Evolutionary conservation across 768 basidiomycete genomes (phyloP).

Genomic region (Strobilomyces dryophilus): DNA sequence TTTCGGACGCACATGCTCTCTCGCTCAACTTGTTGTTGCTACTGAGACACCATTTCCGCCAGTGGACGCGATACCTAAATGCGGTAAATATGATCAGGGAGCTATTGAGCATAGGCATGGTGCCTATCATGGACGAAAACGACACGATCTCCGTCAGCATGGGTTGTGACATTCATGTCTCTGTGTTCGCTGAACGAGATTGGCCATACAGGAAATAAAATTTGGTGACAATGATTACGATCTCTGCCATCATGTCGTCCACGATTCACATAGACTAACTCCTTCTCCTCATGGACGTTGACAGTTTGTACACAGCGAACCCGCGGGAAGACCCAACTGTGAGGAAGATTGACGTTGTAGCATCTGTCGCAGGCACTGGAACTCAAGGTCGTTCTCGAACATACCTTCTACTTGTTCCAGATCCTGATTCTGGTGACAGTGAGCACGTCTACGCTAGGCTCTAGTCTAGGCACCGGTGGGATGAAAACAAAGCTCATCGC

Average conservation of each 20-base stretch:
- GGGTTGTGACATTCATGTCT: slow-evolving; percentile 30
- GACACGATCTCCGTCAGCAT: slow-evolving; percentile 98
- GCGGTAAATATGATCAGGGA: slow-evolving; percentile 95
- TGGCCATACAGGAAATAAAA: slow-evolving; percentile 82
- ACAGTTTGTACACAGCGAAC: slow-evolving; percentile 92
- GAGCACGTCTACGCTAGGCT: slow-evolving; percentile 88
- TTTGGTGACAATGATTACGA: slow-evolving; percentile 98
- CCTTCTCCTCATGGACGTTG: slow-evolving; percentile 94
- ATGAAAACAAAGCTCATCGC: slow-evolving; percentile 99
- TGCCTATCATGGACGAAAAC: slow-evolving; percentile 99
- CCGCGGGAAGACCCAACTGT: slow-evolving; percentile 87
- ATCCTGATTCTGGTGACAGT: slow-evolving; percentile 43
- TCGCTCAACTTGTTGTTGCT: not conserved
- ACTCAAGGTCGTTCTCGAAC: slow-evolving; percentile 54
- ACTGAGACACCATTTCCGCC: slow-evolving; percentile 7
- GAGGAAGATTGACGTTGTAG: slow-evolving; percentile 74
- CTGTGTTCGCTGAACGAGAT: slow-evolving; percentile 1
- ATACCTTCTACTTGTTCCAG: not conserved
- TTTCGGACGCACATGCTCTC: slow-evolving; percentile 73
- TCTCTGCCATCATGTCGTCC: slow-evolving; percentile 94
- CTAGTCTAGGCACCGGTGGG: slow-evolving; percentile 92
- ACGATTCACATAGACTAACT: slow-evolving; percentile 99
- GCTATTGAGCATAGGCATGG: slow-evolving; percentile 86
- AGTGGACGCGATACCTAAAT: slow-evolving; percentile 95
- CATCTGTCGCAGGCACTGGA: slow-evolving; percentile 78